A percentile compares a stretch with the other conserved stretches of the same genome.
These are phyloP conservation scores for Byssoonygena ceratinophila DNA, from an alignment of 2,329 filamentous ascomycete genomes.

Conservation along the genomic window DNA sequence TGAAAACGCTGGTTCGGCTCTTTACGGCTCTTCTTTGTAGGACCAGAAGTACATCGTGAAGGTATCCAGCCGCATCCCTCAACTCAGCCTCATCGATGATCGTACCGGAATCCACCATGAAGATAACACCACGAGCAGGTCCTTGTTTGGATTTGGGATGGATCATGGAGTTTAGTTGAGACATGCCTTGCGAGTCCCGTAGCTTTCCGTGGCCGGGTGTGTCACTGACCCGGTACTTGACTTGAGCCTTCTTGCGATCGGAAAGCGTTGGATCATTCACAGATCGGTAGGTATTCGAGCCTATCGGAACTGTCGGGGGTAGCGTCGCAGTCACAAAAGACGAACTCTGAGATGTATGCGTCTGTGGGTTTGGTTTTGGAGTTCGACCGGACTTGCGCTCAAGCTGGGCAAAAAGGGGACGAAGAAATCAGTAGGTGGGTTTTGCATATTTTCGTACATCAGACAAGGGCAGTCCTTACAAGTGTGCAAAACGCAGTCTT, in stretches of 20 bases:
- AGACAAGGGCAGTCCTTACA: slow-evolving; percentile 30
- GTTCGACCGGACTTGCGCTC: slow-evolving; percentile 35
- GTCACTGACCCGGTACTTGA: slow-evolving; percentile 45
- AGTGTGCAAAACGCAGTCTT: slow-evolving; percentile 84
- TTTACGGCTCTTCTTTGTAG: slow-evolving; percentile 57
- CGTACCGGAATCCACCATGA: slow-evolving; percentile 74
- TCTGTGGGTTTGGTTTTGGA: slow-evolving; percentile 30
- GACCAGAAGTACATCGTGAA: slow-evolving; percentile 76
- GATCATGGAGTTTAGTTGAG: slow-evolving; percentile 30
- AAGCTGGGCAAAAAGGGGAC: slow-evolving; percentile 26
- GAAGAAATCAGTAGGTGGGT: not conserved
- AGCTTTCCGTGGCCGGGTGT: slow-evolving; percentile 95
- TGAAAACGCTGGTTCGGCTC: slow-evolving; percentile 35
- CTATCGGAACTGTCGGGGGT: slow-evolving; percentile 42
- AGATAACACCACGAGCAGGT: slow-evolving; percentile 57
- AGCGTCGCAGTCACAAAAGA: slow-evolving; percentile 48
- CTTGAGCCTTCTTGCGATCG: slow-evolving; percentile 29
- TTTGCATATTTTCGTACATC: not conserved
- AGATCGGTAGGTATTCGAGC: slow-evolving; percentile 55
- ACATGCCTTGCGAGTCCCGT: slow-evolving; percentile 47
- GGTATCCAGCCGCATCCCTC: slow-evolving; percentile 65
- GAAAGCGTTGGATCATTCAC: slow-evolving; percentile 57
- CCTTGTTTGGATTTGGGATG: slow-evolving; percentile 27
- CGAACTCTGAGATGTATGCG: slow-evolving; percentile 54
- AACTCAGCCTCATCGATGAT: slow-evolving; percentile 43